These are phyloP conservation scores for Penicillium freii DNA, from an alignment of 2,329 filamentous ascomycete genomes.

Conservation along the genomic window DNA sequence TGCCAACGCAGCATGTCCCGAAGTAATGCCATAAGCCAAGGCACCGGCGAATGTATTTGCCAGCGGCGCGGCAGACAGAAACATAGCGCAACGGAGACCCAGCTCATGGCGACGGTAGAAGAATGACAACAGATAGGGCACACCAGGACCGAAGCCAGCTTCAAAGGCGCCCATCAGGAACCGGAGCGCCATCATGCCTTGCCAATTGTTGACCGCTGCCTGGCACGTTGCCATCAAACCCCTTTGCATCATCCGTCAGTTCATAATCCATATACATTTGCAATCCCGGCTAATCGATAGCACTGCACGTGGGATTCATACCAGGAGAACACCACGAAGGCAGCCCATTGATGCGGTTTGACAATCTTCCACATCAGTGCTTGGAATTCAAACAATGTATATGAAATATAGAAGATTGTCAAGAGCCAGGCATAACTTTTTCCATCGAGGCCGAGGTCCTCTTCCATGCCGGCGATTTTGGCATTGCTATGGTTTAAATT, in stretches of 20 bases:
- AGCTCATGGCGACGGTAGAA: slow-evolving; percentile 60
- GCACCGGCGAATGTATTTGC: slow-evolving; percentile 77
- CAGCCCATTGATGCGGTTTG: slow-evolving; percentile 44
- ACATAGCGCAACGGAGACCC: slow-evolving; percentile 57
- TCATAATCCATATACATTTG: slow-evolving; percentile 7
- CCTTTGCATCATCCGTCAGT: slow-evolving; percentile 30
- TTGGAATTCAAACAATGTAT: slow-evolving; percentile 44
- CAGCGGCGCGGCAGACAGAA: slow-evolving; percentile 59
- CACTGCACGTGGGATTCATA: slow-evolving; percentile 24
- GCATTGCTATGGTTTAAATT: slow-evolving; percentile 46
- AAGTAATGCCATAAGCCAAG: slow-evolving; percentile 64
- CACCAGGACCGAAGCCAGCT: slow-evolving; percentile 46
- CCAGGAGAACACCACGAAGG: slow-evolving; percentile 44
- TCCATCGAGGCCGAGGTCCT: slow-evolving; percentile 49
- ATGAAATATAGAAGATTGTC: slow-evolving; percentile 55
- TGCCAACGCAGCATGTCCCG: slow-evolving; percentile 55
- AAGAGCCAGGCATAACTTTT: slow-evolving; percentile 52
- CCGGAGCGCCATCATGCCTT: slow-evolving; percentile 49
- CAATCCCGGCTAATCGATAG: slow-evolving; percentile 14
- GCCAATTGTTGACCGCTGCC: slow-evolving; percentile 46
- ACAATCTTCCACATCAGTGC: slow-evolving; percentile 48
- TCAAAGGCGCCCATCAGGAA: slow-evolving; percentile 51
- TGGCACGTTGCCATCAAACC: slow-evolving; percentile 50
- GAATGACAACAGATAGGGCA: slow-evolving; percentile 55
- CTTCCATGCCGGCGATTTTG: slow-evolving; percentile 53